phyloP scores from a whole-genome alignment of 2,329 filamentous ascomycete genomes.

The Fusarium tupiense region DNA sequence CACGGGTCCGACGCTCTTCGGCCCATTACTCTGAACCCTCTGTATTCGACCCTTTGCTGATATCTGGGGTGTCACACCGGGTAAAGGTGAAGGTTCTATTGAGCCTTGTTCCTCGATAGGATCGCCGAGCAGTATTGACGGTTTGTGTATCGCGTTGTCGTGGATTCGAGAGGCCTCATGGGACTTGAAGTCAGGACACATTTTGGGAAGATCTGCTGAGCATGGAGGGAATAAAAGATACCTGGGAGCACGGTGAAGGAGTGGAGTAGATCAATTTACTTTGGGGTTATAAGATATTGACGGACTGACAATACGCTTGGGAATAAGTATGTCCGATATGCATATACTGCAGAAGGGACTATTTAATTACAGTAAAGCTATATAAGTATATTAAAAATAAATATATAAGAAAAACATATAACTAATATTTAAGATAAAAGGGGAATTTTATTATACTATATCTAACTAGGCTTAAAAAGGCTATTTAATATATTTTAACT shows the following conservation, averaged over 20 bases:
- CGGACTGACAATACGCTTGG: slow-evolving; percentile 8
- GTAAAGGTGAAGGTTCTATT: slow-evolving; percentile 14
- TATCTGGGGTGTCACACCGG: slow-evolving; percentile 10
- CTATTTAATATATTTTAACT: no score
- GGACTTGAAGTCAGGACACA: neutral
- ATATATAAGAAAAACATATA: no score
- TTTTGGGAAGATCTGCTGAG: neutral
- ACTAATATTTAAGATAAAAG: no score
- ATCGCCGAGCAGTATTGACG: neutral
- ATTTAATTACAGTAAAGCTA: no score
- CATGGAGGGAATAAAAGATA: neutral
- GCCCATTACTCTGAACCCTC: neutral
- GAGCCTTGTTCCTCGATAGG: slow-evolving; percentile 27
- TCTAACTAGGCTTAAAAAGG: no score
- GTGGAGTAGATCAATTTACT: neutral
- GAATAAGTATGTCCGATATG: neutral
- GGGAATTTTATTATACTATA: no score
- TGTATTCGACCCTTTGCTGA: slow-evolving; percentile 2
- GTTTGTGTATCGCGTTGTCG: neutral
- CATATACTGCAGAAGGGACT: no score
- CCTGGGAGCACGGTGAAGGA: neutral
- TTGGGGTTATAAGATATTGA: neutral
- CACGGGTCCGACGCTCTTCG: slow-evolving; percentile 14
- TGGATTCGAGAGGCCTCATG: neutral
- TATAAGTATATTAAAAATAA: no score